Conservation (phyloP, 2,329 filamentous ascomycete genomes). For the Monilinia polystroma region DNA sequence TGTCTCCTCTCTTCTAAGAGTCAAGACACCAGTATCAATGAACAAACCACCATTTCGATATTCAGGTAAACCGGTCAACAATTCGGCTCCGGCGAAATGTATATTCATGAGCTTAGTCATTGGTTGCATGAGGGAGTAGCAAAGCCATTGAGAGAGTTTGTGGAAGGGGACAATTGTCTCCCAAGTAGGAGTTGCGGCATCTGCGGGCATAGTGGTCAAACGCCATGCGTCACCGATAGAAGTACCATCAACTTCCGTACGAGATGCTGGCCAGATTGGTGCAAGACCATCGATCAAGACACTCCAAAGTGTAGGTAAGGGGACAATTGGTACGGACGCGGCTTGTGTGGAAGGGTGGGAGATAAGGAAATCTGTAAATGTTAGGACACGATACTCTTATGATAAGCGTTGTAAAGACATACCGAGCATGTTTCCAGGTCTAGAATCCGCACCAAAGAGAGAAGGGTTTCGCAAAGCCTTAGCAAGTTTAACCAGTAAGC, state of each 20-base stretch:
- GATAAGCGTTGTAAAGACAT: constrained; percentile 39
- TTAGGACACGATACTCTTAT: constrained; percentile 30
- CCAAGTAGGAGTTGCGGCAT: constrained; percentile 58
- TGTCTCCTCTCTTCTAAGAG: constrained; percentile 67
- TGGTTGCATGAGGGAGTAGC: constrained; percentile 89
- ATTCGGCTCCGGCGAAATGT: constrained; percentile 75
- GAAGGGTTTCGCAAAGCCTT: constrained; percentile 76
- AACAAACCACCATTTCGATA: constrained; percentile 91
- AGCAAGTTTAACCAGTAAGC: constrained; percentile 72
- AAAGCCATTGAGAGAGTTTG: constrained; percentile 92
- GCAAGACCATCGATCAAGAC: constrained; percentile 84
- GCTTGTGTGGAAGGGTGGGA: constrained; percentile 87
- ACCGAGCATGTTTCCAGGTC: constrained; percentile 95
- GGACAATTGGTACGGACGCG: constrained; percentile 82
- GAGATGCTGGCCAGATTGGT: constrained; percentile 83
- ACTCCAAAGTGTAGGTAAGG: constrained; percentile 85
- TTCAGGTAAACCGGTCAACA: constrained; percentile 85
- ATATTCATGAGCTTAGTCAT: constrained; percentile 80
- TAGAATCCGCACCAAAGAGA: constrained; percentile 78
- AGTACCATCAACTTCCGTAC: constrained; percentile 82
- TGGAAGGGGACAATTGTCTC: constrained; percentile 88
- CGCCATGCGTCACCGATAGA: constrained; percentile 94
- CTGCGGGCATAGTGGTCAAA: constrained; percentile 72
- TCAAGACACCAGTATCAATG: constrained; percentile 79
- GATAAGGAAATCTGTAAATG: constrained; percentile 76